Conservation (phyloP, 2,329 filamentous ascomycete genomes). For the Nemania sp. region DNA sequence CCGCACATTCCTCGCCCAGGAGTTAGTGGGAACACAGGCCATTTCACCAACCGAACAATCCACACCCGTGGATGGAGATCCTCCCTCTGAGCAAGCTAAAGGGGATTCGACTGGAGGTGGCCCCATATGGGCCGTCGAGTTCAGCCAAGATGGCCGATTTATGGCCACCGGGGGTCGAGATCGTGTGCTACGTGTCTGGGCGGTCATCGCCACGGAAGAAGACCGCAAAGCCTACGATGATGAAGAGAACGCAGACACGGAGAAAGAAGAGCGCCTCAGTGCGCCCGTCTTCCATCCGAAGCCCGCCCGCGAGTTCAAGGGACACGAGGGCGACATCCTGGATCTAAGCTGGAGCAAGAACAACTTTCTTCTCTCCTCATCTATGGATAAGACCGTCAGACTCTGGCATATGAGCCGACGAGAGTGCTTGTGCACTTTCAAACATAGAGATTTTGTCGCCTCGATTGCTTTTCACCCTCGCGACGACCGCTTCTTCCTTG, state of each 20-base stretch:
- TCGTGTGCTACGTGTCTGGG: constrained; percentile 82
- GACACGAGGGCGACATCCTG: constrained; percentile 83
- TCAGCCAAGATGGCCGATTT: constrained; percentile 89
- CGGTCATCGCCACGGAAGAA: constrained; percentile 79
- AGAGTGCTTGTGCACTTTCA: constrained; percentile 91
- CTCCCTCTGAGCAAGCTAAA: constrained; percentile 37
- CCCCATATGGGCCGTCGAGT: constrained; percentile 90
- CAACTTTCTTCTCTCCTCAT: constrained; percentile 92
- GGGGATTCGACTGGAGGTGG: constrained; percentile 53
- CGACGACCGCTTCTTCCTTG: constrained; percentile 95
- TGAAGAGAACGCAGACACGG: constrained; percentile 57
- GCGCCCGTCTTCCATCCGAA: constrained; percentile 87
- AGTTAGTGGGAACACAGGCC: constrained; percentile 68
- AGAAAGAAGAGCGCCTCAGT: constrained; percentile 68
- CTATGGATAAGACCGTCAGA: constrained; percentile 96
- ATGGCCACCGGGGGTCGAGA: constrained; percentile 93
- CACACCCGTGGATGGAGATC: constrained; percentile 29
- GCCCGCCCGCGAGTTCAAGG: constrained; percentile 76
- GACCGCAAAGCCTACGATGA: constrained; percentile 75
- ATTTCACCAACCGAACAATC: constrained; percentile 36
- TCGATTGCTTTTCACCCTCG: constrained; percentile 92
- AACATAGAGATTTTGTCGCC: constrained; percentile 93
- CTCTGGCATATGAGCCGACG: constrained; percentile 86
- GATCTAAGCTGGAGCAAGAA: constrained; percentile 99
- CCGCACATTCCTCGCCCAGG: constrained; percentile 87